Percentiles rank a stretch among this genome's conserved stretches.
phyloP scores from a whole-genome alignment of 768 basidiomycete species.

The Leucosporidium yakuticum region DNA sequence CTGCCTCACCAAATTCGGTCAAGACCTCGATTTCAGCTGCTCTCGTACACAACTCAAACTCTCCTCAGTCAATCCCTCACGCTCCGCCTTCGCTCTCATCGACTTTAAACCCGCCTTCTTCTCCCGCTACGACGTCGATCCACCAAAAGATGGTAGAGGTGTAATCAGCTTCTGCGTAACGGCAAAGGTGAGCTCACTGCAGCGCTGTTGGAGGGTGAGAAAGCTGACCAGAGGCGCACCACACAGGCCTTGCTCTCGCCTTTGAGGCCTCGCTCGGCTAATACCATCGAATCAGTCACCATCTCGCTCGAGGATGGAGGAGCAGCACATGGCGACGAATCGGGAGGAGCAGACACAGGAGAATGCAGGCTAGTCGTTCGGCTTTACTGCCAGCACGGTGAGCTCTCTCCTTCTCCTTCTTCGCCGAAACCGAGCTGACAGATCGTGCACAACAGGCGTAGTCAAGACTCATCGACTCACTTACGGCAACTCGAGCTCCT shows the following conservation, averaged over 20 bases:
- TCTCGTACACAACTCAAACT: slow-evolving; percentile 6
- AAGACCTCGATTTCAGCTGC: slow-evolving; percentile 24
- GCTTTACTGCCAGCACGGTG: slow-evolving; percentile 28
- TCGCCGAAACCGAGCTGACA: not conserved
- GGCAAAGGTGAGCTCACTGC: slow-evolving; percentile 3
- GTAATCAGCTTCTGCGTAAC: slow-evolving; percentile 20
- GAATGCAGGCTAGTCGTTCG: slow-evolving; percentile 28
- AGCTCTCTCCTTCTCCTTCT: not conserved
- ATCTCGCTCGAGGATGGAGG: slow-evolving; percentile 12
- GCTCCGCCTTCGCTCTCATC: slow-evolving; percentile 26
- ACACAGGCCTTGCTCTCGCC: slow-evolving; percentile 22
- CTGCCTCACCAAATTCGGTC: slow-evolving; percentile 10
- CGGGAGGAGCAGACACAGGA: not conserved
- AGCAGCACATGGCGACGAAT: not conserved
- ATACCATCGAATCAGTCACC: slow-evolving; percentile 16
- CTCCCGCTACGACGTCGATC: not conserved
- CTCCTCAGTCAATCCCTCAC: slow-evolving; percentile 24
- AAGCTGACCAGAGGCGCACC: not conserved
- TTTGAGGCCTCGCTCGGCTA: slow-evolving; percentile 15
- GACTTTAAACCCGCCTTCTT: slow-evolving; percentile 29
- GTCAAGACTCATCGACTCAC: slow-evolving; percentile 33
- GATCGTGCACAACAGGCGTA: slow-evolving; percentile 6
- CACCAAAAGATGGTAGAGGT: not conserved
- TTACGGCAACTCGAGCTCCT: slow-evolving; percentile 11
- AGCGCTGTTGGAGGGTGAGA: not conserved